Percentiles rank a stretch among this genome's conserved stretches.
These are phyloP conservation scores for Orychophragmus violaceus DNA, from an alignment of 345 rosid genomes.

Conservation along the genomic window DNA sequence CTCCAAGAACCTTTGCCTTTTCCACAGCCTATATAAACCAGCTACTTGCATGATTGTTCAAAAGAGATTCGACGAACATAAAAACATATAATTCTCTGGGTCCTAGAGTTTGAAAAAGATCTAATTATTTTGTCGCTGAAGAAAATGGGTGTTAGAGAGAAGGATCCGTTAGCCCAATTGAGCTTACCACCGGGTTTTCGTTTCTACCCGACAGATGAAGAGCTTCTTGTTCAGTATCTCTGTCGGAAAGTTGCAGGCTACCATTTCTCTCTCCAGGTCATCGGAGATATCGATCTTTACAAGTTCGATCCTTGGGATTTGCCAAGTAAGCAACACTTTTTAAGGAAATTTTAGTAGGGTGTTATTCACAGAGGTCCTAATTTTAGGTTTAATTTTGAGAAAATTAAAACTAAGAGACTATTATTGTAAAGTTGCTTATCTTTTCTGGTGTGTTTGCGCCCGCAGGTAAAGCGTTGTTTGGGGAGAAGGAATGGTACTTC, in stretches of 20 bases:
- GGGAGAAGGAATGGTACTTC: slow-evolving; percentile 64
- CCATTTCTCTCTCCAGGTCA: slow-evolving; percentile 56
- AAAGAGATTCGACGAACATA: slow-evolving; percentile 4
- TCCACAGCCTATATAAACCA: slow-evolving; percentile 25
- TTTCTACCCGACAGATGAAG: slow-evolving; percentile 92
- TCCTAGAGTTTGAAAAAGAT: background rate
- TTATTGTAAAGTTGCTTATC: background rate
- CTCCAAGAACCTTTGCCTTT: slow-evolving; percentile 3
- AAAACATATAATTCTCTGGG: background rate
- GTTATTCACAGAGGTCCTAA: background rate
- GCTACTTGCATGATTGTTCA: background rate
- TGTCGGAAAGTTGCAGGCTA: slow-evolving; percentile 80
- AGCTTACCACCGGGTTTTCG: slow-evolving; percentile 95
- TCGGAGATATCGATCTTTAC: slow-evolving; percentile 86
- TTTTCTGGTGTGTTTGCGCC: background rate
- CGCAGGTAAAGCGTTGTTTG: slow-evolving; percentile 63
- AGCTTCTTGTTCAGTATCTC: slow-evolving; percentile 83
- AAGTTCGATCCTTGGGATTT: slow-evolving; percentile 91
- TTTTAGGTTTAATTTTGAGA: background rate
- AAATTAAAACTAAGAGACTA: background rate
- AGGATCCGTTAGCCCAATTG: slow-evolving; percentile 65
- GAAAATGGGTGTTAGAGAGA: slow-evolving; percentile 60
- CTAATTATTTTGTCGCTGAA: background rate
- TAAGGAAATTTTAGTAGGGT: background rate
- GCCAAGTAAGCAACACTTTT: slow-evolving; percentile 53